A percentile compares a stretch with the other conserved stretches of the same genome.
phyloP scores from a whole-genome alignment of 192 early-diverging fungal species.

The Thamnidium elegans region DNA sequence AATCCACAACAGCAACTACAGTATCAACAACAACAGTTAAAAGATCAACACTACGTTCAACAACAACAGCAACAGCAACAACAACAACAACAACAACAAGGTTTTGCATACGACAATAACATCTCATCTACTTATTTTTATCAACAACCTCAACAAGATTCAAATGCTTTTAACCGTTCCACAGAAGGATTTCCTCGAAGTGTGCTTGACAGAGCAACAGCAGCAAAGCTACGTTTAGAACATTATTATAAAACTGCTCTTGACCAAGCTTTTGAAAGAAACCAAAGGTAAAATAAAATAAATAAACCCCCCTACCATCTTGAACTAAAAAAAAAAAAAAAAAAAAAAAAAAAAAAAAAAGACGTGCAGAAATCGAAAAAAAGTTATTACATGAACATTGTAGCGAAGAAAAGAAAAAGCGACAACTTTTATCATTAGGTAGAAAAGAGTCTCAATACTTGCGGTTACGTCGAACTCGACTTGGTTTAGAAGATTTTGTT shows the following conservation, averaged over 20 bases:
- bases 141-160: slow-evolving; percentile 21
- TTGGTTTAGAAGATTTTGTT: slow-evolving; percentile 88
- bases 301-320: slow-evolving; percentile 5
- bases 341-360: slow-evolving; percentile 18
- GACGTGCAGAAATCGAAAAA: slow-evolving; percentile 79
- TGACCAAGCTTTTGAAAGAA: slow-evolving; percentile 85
- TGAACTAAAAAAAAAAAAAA: too few relatives aligned
- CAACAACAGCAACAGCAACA: background rate
- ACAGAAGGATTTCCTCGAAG: slow-evolving; percentile 74
- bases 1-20: slow-evolving; percentile 15
- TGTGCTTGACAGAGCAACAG: slow-evolving; percentile 82
- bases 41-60: background rate
- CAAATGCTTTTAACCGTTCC: slow-evolving; percentile 62
- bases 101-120: slow-evolving; percentile 18
- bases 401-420: slow-evolving; percentile 84
- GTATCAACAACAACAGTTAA: slow-evolving; percentile 1
- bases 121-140: slow-evolving; percentile 31
- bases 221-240: slow-evolving; percentile 89
- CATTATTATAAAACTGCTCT: slow-evolving; percentile 90
- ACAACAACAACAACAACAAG: slow-evolving; percentile 30
- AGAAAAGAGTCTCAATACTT: slow-evolving; percentile 93
- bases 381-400: slow-evolving; percentile 69
- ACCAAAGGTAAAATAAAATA: slow-evolving; percentile 54
- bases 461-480: slow-evolving; percentile 82
- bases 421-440: slow-evolving; percentile 76